These are phyloP conservation scores for Gaeumannomyces tritici DNA, from an alignment of 2,329 filamentous ascomycete genomes.

Conservation along the genomic window DNA sequence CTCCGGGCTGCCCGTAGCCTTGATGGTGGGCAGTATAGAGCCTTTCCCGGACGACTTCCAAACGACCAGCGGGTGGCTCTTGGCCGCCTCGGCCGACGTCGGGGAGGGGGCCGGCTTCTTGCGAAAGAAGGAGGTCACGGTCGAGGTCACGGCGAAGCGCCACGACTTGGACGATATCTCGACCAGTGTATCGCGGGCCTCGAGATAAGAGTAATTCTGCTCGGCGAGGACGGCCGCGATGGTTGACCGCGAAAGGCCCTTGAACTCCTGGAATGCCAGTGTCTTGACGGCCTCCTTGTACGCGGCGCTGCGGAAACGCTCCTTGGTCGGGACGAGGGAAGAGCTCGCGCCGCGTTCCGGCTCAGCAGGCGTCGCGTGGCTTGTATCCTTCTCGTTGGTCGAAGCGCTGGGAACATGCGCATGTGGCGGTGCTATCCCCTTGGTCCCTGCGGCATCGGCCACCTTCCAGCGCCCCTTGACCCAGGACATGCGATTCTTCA, in stretches of 20 bases:
- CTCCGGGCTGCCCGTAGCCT: conserved; percentile 55
- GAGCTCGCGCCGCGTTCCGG: background rate
- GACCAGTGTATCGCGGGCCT: conserved; percentile 60
- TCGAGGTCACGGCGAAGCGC: conserved; percentile 63
- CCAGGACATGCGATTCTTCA: conserved; percentile 62
- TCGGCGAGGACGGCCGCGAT: conserved; percentile 74
- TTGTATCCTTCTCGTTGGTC: background rate
- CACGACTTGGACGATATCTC: conserved; percentile 64
- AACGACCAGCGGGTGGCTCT: conserved; percentile 52
- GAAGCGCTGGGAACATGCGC: background rate
- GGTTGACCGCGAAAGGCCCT: conserved; percentile 60
- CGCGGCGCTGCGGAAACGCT: conserved; percentile 55
- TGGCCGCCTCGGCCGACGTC: conserved; percentile 31
- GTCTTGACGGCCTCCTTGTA: conserved; percentile 62
- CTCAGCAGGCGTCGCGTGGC: background rate
- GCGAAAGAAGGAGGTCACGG: conserved; percentile 61
- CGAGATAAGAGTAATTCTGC: conserved; percentile 68
- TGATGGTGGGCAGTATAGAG: conserved; percentile 50
- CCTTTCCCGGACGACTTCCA: conserved; percentile 50
- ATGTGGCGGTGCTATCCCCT: conserved; percentile 1
- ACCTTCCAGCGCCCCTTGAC: conserved; percentile 59
- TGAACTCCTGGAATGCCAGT: conserved; percentile 68
- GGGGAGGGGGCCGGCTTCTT: conserved; percentile 31
- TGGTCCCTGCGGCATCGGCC: conserved; percentile 22
- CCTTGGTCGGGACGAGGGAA: conserved; percentile 41